Evolutionary conservation across 495 filamentous ascomycete genomes (phyloP).

Genomic region (Polyplosphaeria fusca): DNA sequence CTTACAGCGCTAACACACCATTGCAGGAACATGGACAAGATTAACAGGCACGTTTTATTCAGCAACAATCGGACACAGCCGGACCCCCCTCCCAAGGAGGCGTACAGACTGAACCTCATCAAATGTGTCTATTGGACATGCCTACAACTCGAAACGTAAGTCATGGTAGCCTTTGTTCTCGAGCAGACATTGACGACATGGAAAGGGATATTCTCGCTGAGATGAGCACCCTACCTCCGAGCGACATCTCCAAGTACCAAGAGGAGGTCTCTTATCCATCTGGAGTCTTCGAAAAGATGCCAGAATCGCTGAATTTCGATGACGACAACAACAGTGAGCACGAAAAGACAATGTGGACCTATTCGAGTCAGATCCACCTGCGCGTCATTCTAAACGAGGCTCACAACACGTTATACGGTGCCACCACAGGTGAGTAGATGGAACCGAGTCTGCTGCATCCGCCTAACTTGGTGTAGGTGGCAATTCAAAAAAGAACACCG

Average conservation of each 20-base stretch:
- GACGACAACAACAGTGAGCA: slow-evolving; percentile 4
- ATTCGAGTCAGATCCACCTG: slow-evolving; percentile 80
- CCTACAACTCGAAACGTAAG: slow-evolving; percentile 84
- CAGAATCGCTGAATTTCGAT: neutral
- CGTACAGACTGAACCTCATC: slow-evolving; percentile 49
- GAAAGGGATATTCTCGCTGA: slow-evolving; percentile 87
- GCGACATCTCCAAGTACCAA: slow-evolving; percentile 36
- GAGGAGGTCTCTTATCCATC: slow-evolving; percentile 61
- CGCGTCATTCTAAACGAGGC: slow-evolving; percentile 81
- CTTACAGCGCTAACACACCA: too few relatives aligned
- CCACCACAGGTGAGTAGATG: slow-evolving; percentile 41
- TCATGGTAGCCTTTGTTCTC: too few relatives aligned
- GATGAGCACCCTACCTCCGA: slow-evolving; percentile 67
- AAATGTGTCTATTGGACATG: slow-evolving; percentile 91
- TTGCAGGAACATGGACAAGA: slow-evolving; percentile 12
- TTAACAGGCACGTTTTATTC: slow-evolving; percentile 1
- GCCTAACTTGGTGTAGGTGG: too few relatives aligned
- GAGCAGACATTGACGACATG: too few relatives aligned
- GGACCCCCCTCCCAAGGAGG: slow-evolving; percentile 2
- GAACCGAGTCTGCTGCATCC: too few relatives aligned
- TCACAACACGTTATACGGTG: slow-evolving; percentile 73
- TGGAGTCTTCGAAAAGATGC: slow-evolving; percentile 32
- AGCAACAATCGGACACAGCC: neutral
- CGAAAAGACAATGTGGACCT: slow-evolving; percentile 65
- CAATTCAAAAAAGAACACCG: neutral